Evolutionary conservation across 805 yeast species (phyloP).

Genomic region (Jamesozyma lodderae): DNA sequence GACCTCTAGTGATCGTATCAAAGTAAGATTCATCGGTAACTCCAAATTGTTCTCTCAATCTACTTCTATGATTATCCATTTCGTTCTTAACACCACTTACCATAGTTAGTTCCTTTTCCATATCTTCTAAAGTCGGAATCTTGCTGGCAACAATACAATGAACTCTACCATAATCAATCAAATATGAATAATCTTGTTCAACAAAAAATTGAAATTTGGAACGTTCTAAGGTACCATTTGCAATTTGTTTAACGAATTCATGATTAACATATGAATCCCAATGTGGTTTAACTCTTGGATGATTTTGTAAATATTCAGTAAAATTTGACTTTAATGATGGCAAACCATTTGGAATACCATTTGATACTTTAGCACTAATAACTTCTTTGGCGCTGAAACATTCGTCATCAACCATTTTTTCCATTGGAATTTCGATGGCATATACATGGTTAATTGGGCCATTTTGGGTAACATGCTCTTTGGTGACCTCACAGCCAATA

Average conservation of each 20-base stretch:
- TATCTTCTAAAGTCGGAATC: constrained; percentile 46
- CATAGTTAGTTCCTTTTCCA: constrained; percentile 42
- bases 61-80: constrained; percentile 44
- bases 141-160: constrained; percentile 56
- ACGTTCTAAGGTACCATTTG: constrained; percentile 41
- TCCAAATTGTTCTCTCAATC: constrained; percentile 34
- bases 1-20: constrained; percentile 38
- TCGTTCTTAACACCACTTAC: constrained; percentile 47
- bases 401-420: constrained; percentile 28
- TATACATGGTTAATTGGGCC: constrained; percentile 73
- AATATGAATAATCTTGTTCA: constrained; percentile 57
- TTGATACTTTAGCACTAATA: background rate
- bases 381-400: constrained; percentile 23
- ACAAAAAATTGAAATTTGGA: constrained; percentile 44
- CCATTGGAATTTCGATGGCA: constrained; percentile 30
- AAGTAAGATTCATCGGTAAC: constrained; percentile 38
- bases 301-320: constrained; percentile 43
- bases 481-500: constrained; percentile 31
- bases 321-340: constrained; percentile 21
- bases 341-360: constrained; percentile 4
- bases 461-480: constrained; percentile 38
- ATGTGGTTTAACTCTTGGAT: constrained; percentile 42
- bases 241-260: constrained; percentile 48
- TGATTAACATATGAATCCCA: constrained; percentile 59
- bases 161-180: constrained; percentile 58